These are phyloP conservation scores for Talaromyces sp. DNA, from an alignment of 2,329 filamentous ascomycete genomes.

Conservation along the genomic window DNA sequence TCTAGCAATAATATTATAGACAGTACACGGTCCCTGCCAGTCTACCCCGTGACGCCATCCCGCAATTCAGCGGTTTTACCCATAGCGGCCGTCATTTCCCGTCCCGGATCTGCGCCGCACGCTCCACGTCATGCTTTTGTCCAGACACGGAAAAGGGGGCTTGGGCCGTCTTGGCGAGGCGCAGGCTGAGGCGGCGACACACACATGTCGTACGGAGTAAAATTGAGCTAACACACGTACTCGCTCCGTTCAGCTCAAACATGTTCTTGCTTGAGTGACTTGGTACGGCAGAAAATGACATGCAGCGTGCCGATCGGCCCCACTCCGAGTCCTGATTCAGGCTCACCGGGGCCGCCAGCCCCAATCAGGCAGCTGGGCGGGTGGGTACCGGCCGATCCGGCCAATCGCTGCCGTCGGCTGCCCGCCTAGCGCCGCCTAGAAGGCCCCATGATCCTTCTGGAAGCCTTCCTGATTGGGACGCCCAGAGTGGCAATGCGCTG, in stretches of 20 bases:
- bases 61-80: background rate
- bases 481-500: background rate
- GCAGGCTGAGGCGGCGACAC: background rate
- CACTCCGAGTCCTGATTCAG: background rate
- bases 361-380: background rate
- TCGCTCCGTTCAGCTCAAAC: background rate
- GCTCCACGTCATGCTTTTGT: background rate
- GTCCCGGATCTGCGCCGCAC: background rate
- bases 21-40: background rate
- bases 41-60: background rate
- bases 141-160: background rate
- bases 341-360: background rate
- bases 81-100: background rate
- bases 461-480: conserved; percentile 7
- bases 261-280: background rate
- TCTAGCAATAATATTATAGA: too few species aligned
- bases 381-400: background rate
- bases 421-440: conserved; percentile 3
- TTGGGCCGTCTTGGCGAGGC: background rate
- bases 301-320: background rate
- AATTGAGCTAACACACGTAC: too few species aligned
- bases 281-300: background rate
- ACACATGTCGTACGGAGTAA: background rate
- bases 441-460: conserved; percentile 7
- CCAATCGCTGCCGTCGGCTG: background rate